Evolutionary conservation across 345 rosid species (phyloP).

Genomic region (Pistacia atlantica): DNA sequence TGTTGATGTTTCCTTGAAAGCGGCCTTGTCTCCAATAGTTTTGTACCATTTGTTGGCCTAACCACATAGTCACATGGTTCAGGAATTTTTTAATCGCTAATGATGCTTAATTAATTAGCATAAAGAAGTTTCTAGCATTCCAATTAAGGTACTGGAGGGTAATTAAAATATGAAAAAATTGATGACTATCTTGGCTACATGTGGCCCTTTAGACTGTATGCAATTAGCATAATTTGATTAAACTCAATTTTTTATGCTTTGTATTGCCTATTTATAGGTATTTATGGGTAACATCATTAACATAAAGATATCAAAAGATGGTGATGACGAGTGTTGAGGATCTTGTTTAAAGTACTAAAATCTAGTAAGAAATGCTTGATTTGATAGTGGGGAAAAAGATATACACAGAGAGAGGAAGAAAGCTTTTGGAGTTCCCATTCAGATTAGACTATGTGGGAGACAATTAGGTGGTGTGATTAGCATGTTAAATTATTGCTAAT

Average conservation of each 20-base stretch:
- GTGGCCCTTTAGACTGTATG: constrained; percentile 32
- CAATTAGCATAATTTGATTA: constrained; percentile 34
- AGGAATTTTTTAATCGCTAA: constrained; percentile 27
- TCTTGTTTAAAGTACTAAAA: constrained; percentile 9
- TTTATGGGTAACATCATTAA: constrained; percentile 21
- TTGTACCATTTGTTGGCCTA: constrained; percentile 36
- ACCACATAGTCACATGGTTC: constrained; percentile 33
- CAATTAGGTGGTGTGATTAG: constrained; percentile 1
- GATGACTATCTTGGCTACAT: constrained; percentile 17
- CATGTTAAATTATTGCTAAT: background rate
- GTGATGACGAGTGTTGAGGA: constrained; percentile 8
- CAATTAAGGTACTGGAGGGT: constrained; percentile 40
- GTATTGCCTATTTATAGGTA: constrained; percentile 39
- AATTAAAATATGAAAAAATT: constrained; percentile 27
- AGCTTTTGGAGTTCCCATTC: constrained; percentile 20
- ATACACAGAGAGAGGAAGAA: background rate
- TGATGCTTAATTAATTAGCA: constrained; percentile 9
- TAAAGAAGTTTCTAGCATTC: constrained; percentile 56
- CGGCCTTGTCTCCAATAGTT: constrained; percentile 28
- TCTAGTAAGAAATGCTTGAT: constrained; percentile 23
- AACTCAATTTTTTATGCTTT: constrained; percentile 18
- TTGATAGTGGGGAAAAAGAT: constrained; percentile 12
- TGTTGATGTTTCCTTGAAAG: constrained; percentile 44
- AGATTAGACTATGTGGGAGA: constrained; percentile 12
- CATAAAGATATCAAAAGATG: constrained; percentile 9